Base-by-base conservation (phyloP, 2,329 filamentous ascomycete genomes). In the Aspergillus proliferans region DNA sequence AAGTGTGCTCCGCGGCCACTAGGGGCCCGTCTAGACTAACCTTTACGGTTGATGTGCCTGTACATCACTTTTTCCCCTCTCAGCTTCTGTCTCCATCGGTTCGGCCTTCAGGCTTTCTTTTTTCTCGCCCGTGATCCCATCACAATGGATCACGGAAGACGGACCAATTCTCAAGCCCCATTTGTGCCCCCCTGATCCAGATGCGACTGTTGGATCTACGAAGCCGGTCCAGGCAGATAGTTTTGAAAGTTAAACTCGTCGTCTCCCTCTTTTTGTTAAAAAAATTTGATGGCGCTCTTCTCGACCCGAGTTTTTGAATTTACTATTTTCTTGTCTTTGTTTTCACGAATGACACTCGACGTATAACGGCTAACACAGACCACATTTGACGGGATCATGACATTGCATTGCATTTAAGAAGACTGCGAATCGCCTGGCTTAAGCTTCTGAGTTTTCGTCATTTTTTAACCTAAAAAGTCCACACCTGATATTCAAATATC, bases 141-240 rank as follows among this genome's bases (percentile, higher is more conserved):
- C 48, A 42, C 34, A 33, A 52, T 54, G 50, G 47, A 49, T 51
- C 28, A 44, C 45, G 26, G 48, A 46, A 38, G 51, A 48, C 47
- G 52, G 45, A 39, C 50, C 52, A 56, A 51, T 50, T 49, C 24
- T 28, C 40, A 41, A 36, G 14, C 15, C 15, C 10, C 26, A 30
- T 21, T 21, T 19, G 15, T 21, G 5, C 33, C 42, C 51, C 53
- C 55, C 50, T 50, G 50, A 55, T 48, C 47, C 51, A 52, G 48
- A 51, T 51, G 50, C 53, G 47, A 48, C 24, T 50, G 47, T 50
- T 19, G 47, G 55, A 58, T 58, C 56, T 55, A 46, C 56, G 44
- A 49, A 49, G 44, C 30, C 30, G 33, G 15, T 22, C 38, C 38
- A 36, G 34, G 34, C 34, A 36, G 34, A 40, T 40, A 22, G 38